These are phyloP conservation scores for Apiotrichum gracile DNA, from an alignment of 1,284 basidiomycete genomes.

Conservation along the genomic window DNA sequence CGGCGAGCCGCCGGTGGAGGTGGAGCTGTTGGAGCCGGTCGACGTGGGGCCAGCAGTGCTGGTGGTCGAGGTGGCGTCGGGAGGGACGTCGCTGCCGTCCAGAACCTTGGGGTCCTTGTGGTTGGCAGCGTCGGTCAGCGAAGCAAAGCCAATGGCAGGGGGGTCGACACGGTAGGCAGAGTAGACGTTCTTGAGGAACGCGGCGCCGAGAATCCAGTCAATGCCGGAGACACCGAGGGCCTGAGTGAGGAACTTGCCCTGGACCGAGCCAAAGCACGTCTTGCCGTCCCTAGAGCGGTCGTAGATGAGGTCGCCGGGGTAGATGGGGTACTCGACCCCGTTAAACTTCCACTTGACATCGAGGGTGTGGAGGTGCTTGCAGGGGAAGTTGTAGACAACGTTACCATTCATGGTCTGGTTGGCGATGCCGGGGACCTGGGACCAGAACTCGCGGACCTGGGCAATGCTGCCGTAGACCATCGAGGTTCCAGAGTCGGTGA, in stretches of 20 bases:
- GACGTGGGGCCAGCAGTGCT: too few relatives aligned
- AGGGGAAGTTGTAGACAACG: neutral
- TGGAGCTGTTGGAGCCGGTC: too few relatives aligned
- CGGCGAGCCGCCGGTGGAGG: too few relatives aligned
- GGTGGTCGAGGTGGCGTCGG: neutral
- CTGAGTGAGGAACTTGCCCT: neutral
- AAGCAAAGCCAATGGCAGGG: slow-evolving; percentile 49
- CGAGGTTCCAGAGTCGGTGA: neutral
- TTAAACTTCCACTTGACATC: slow-evolving; percentile 1
- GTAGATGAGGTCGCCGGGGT: slow-evolving; percentile 3
- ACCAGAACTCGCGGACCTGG: neutral
- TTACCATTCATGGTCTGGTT: neutral
- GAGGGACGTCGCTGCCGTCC: neutral
- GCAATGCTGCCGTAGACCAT: neutral
- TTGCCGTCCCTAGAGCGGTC: neutral
- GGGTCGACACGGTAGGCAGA: slow-evolving; percentile 49
- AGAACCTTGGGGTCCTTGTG: neutral
- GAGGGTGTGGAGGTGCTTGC: neutral
- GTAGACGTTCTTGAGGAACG: slow-evolving; percentile 71
- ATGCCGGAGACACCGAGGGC: neutral
- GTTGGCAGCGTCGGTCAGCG: neutral
- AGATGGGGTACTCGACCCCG: neutral
- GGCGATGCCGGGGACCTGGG: neutral
- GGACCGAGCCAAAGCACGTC: neutral
- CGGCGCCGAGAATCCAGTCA: slow-evolving; percentile 85